A percentile compares a stretch with the other conserved stretches of the same genome.
Conservation (phyloP, 179 eudicot genomes). For the Nepenthes alata region DNA sequence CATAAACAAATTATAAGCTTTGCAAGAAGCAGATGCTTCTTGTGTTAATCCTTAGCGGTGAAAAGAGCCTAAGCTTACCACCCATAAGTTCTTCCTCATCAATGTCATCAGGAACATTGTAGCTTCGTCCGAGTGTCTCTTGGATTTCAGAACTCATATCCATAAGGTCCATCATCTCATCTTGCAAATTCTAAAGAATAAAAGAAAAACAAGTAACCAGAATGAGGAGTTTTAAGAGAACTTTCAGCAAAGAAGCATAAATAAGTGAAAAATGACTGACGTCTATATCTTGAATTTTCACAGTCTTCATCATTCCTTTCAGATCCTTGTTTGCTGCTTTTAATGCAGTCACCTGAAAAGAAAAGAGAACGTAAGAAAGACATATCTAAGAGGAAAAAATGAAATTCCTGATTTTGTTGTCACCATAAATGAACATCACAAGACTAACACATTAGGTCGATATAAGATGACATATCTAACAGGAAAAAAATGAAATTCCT, state of each 20-base stretch:
- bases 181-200: constrained; percentile 71
- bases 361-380: background rate
- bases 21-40: background rate
- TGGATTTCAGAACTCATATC: constrained; percentile 94
- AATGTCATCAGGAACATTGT: constrained; percentile 83
- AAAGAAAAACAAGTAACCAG: background rate
- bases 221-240: background rate
- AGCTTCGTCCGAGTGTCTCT: constrained; percentile 94
- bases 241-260: background rate
- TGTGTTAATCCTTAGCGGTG: background rate
- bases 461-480: background rate
- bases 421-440: background rate
- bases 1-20: background rate
- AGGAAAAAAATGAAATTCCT: background rate
- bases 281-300: constrained; percentile 83
- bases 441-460: background rate
- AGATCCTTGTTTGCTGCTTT: constrained; percentile 87
- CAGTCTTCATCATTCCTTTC: constrained; percentile 98
- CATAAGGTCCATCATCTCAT: constrained; percentile 95
- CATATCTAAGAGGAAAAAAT: too few species aligned
- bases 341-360: constrained; percentile 69
- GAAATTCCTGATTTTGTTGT: too few species aligned
- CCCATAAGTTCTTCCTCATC: constrained; percentile 98
- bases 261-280: constrained; percentile 24
- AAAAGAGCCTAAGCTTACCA: constrained; percentile 31